These are phyloP conservation scores for Colletotrichum scovillei DNA, from an alignment of 2,329 filamentous ascomycete species.

Conservation along the genomic window DNA sequence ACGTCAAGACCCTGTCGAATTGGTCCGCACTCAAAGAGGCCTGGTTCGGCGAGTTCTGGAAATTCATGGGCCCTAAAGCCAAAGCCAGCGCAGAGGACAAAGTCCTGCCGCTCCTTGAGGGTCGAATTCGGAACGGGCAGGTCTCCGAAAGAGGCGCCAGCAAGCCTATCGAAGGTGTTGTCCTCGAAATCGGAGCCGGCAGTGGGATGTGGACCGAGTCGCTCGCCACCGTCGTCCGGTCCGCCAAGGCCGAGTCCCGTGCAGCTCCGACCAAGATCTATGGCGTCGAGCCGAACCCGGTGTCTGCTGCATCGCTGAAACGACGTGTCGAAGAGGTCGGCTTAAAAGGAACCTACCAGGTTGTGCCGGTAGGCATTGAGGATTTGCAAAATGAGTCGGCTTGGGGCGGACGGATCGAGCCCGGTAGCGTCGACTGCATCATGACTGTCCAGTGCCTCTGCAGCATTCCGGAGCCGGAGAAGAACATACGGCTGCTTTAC, in stretches of 20 bases:
- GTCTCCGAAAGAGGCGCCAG: slow-evolving; percentile 35
- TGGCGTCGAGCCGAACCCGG: slow-evolving; percentile 72
- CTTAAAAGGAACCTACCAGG: slow-evolving; percentile 61
- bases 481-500: slow-evolving; percentile 59
- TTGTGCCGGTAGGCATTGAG: slow-evolving; percentile 66
- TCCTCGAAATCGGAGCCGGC: slow-evolving; percentile 73
- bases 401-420: slow-evolving; percentile 50
- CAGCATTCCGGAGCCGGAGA: slow-evolving; percentile 61
- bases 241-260: not conserved
- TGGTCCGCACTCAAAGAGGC: slow-evolving; percentile 46
- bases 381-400: slow-evolving; percentile 49
- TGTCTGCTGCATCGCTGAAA: slow-evolving; percentile 53
- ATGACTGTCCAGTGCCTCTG: slow-evolving; percentile 65
- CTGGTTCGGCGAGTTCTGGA: slow-evolving; percentile 69
- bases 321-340: slow-evolving; percentile 54
- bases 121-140: slow-evolving; percentile 46
- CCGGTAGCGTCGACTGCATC: slow-evolving; percentile 58
- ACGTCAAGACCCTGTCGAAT: slow-evolving; percentile 46
- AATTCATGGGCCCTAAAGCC: slow-evolving; percentile 52
- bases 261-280: slow-evolving; percentile 57
- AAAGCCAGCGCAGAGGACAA: slow-evolving; percentile 39
- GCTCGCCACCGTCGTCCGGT: slow-evolving; percentile 47
- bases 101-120: slow-evolving; percentile 60
- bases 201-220: slow-evolving; percentile 70
- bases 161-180: slow-evolving; percentile 58